These are phyloP conservation scores for Termitomyces sp. DNA, from an alignment of 768 basidiomycete genomes.

Conservation along the genomic window DNA sequence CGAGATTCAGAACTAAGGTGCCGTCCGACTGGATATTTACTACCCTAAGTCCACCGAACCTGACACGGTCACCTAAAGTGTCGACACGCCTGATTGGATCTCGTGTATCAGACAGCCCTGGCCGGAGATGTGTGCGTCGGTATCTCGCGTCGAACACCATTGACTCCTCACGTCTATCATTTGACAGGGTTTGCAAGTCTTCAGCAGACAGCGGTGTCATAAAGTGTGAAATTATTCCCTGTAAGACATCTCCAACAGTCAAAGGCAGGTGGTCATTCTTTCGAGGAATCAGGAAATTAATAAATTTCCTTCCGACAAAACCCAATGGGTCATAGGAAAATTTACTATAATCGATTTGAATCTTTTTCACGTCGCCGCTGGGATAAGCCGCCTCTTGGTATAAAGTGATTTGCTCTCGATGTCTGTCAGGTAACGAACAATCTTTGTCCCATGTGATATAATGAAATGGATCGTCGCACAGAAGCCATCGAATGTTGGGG, in stretches of 20 bases:
- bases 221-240: neutral
- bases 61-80: neutral
- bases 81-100: slow-evolving; percentile 4
- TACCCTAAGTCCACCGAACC: slow-evolving; percentile 5
- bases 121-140: neutral
- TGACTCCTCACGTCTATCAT: neutral
- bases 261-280: neutral
- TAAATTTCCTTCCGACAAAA: neutral
- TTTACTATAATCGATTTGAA: slow-evolving; percentile 1
- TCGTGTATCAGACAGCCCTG: neutral
- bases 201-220: neutral
- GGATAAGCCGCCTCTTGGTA: slow-evolving; percentile 4
- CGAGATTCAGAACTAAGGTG: neutral
- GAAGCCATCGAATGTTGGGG: neutral
- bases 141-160: neutral
- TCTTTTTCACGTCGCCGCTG: neutral
- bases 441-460: neutral
- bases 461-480: slow-evolving; percentile 2
- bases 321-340: neutral
- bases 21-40: neutral
- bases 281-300: neutral
- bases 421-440: neutral
- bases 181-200: neutral
- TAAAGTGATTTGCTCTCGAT: neutral
- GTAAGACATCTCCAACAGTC: slow-evolving; percentile 5